A percentile compares a stretch with the other conserved stretches of the same genome.
These are phyloP conservation scores for Gossypioides kirkii DNA, from an alignment of 345 rosid genomes.

Conservation along the genomic window DNA sequence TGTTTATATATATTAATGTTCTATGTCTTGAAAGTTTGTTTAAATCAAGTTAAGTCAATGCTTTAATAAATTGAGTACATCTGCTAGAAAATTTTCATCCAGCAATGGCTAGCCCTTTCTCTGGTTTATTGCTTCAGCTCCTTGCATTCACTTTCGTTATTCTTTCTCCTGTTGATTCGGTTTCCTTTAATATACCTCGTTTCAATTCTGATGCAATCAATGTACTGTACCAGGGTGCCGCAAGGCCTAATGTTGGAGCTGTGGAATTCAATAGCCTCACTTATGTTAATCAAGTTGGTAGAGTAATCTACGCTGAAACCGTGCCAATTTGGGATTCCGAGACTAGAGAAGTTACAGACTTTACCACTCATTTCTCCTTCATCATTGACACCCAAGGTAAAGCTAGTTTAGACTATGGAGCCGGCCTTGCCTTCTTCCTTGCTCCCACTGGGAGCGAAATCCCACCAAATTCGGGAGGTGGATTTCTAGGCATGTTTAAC, in stretches of 20 bases:
- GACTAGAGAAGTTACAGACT: slow-evolving; percentile 23
- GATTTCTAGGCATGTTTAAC: slow-evolving; percentile 23
- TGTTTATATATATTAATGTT: too few relatives aligned
- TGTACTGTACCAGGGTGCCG: slow-evolving; percentile 33
- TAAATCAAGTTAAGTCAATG: not conserved
- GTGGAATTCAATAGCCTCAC: slow-evolving; percentile 23
- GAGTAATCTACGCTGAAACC: slow-evolving; percentile 23
- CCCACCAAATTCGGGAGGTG: slow-evolving; percentile 19
- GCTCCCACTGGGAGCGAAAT: slow-evolving; percentile 14
- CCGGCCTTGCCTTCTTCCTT: slow-evolving; percentile 34
- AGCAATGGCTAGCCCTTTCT: not conserved
- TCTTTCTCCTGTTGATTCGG: slow-evolving; percentile 12
- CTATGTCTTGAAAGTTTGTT: too few relatives aligned
- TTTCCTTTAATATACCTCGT: slow-evolving; percentile 21
- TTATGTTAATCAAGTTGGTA: slow-evolving; percentile 25
- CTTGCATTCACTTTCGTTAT: not conserved
- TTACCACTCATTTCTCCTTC: slow-evolving; percentile 33
- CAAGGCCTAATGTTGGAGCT: slow-evolving; percentile 21
- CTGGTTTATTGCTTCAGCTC: not conserved
- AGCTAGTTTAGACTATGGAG: not conserved
- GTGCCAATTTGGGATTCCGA: slow-evolving; percentile 26
- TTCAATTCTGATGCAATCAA: slow-evolving; percentile 15
- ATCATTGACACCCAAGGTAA: slow-evolving; percentile 16
- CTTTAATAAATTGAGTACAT: not conserved
- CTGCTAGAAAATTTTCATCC: not conserved